Conservation (phyloP, 192 early-diverging fungal species). For the Backusella sp. region DNA sequence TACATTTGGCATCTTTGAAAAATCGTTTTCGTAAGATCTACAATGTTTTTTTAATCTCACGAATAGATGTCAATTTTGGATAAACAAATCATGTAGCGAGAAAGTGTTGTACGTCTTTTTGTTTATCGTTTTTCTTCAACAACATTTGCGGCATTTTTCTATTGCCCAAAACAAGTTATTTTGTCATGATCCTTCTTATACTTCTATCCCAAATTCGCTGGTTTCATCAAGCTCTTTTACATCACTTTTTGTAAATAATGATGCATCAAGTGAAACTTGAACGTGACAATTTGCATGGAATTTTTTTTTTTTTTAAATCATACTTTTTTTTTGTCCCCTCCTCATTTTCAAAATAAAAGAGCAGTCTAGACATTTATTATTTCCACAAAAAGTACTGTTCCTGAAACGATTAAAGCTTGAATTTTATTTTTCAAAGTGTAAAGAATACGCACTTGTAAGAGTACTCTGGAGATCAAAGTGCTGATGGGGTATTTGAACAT, state of each 20-base stretch:
- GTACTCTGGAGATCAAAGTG: too few species aligned
- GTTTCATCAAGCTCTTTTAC: background rate
- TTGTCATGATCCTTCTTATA: background rate
- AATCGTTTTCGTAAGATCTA: background rate
- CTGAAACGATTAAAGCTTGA: too few species aligned
- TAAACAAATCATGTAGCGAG: background rate
- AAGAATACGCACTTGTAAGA: too few species aligned
- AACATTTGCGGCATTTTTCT: background rate
- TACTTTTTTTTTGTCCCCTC: too few species aligned
- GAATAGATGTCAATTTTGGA: background rate
- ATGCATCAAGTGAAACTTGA: background rate
- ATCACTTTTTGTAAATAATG: background rate
- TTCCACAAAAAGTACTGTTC: too few species aligned
- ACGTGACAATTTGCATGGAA: background rate
- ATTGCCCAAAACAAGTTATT: background rate
- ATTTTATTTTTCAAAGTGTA: too few species aligned
- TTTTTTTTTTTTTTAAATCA: too few species aligned
- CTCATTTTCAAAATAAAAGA: too few species aligned
- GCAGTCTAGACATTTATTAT: too few species aligned
- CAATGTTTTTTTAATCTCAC: background rate
- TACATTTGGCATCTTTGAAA: background rate
- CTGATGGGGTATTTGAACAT: too few species aligned
- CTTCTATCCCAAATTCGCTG: background rate
- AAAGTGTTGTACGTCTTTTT: background rate
- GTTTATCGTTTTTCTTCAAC: background rate